phyloP scores from a whole-genome alignment of 2,329 filamentous ascomycete genomes.

The Microascus cirrosus region DNA sequence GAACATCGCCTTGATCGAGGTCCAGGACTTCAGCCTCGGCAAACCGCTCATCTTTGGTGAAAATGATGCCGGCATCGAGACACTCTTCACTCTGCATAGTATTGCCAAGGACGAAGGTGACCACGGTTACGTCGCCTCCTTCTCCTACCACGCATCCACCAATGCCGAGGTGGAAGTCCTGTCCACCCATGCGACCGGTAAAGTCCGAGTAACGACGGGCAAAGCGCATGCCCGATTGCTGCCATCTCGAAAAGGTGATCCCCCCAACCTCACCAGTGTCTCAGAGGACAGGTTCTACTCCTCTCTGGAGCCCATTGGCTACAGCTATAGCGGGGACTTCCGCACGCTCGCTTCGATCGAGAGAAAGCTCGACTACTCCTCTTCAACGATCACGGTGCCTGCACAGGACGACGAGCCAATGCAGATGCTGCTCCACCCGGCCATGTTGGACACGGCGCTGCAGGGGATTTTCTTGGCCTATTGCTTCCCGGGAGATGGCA shows the following conservation, averaged over 20 bases:
- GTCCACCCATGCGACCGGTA: conserved; percentile 9
- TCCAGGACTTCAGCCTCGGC: no score
- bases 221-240: no score
- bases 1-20: no score
- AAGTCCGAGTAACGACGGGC: conserved; percentile 11
- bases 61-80: conserved; percentile 11
- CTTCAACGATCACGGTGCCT: neutral
- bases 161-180: conserved; percentile 8
- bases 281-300: conserved; percentile 11
- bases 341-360: conserved; percentile 6
- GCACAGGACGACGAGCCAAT: neutral
- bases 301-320: conserved; percentile 9
- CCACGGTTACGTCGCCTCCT: conserved; percentile 6
- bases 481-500: conserved; percentile 15
- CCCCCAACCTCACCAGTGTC: conserved; percentile 9
- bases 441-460: conserved; percentile 18
- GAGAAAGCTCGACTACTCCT: conserved; percentile 7
- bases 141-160: conserved; percentile 8
- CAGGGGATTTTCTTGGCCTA: conserved; percentile 18
- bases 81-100: conserved; percentile 8
- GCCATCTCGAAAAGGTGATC: conserved; percentile 4
- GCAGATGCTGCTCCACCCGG: conserved; percentile 18
- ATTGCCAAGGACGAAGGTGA: conserved; percentile 6
- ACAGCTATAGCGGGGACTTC: conserved; percentile 11
- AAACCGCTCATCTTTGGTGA: conserved; percentile 3